Base-by-base conservation (phyloP, 23 red algal genomes). In the Porphyridium purpureum region DNA sequence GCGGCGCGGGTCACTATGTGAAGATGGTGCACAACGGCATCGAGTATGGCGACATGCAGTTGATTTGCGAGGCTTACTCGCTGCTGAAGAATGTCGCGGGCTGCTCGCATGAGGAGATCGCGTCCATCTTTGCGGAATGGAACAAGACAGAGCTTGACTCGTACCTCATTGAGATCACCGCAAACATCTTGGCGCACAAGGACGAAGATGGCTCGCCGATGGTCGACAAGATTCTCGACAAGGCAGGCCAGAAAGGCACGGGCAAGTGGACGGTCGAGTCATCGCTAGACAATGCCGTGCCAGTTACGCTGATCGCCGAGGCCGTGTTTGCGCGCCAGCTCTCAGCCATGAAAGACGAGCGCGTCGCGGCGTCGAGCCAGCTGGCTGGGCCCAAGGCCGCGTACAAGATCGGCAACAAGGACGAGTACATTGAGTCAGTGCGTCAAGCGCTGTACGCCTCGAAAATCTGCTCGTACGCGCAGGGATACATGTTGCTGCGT, bases 11-110 rank as follows among this genome's bases (percentile, higher is more conserved):
- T 2, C 57, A 88, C 31, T 88, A 79, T 50, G 82, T 88, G 33
- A 88, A 88, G 67, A 88, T 88, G 82, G 82, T 88, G 24, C 88
- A 95, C 50, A 95, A 95, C 29, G 88, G 88, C 49, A 95, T 95
- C 59, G 88, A 95, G 57, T 95, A 95, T 36, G 88, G 79, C 19
- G 88, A 95, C 62, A 95, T 95, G 88, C 88, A 95, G 74, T 60
- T 95, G 17, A 95, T 95, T 57, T 67, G 88, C 7, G 88, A 95
- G 64, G 88, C 69, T 2, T 95, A 84, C 38, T 74, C 81, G 50
- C 26, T 85, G 46, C 50, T 84, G 7, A 48, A 53, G 50, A 65
- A 47, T 6, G 59, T 84, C 35, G 73, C 42, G 0, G 70, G 70
- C 0, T 29, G 84, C 49, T 21, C 17, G 23, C 50, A 53, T 0